Evolutionary conservation across 2,329 filamentous ascomycete species (phyloP).

Genomic region (Onygenales sp.): DNA sequence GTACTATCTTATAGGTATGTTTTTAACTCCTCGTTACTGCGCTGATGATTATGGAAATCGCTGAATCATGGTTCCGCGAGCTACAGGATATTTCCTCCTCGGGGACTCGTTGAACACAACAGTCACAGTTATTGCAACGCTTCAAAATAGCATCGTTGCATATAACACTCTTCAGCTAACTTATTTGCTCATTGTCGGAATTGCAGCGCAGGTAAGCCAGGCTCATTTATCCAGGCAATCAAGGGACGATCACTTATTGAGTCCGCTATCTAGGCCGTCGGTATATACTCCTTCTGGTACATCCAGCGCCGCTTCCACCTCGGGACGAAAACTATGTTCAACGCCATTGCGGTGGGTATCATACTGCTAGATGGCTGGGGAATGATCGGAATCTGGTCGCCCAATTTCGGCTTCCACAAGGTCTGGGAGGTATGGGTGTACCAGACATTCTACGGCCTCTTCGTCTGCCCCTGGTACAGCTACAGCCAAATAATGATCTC

Average conservation of each 20-base stretch:
- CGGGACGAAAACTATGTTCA: conserved; percentile 60
- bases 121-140: conserved; percentile 55
- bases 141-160: conserved; percentile 56
- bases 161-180: conserved; percentile 58
- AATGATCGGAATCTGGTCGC: conserved; percentile 50
- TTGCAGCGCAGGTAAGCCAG: conserved; percentile 46
- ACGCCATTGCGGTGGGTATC: conserved; percentile 51
- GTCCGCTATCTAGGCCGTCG: conserved; percentile 29
- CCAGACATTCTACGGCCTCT: conserved; percentile 52
- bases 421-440: conserved; percentile 46
- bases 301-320: conserved; percentile 52
- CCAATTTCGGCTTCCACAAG: conserved; percentile 44
- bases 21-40: background rate
- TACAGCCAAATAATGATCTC: conserved; percentile 64
- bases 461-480: conserved; percentile 61
- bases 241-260: too few species aligned
- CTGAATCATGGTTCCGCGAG: background rate
- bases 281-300: conserved; percentile 54
- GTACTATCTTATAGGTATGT: conserved; percentile 51
- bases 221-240: background rate
- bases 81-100: conserved; percentile 52
- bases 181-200: conserved; percentile 58
- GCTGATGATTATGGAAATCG: background rate
- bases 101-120: conserved; percentile 64
- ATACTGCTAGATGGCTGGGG: conserved; percentile 51